Evolutionary conservation across 2,329 filamentous ascomycete species (phyloP), one percentile per base, ranked within the genome.

Genomic region (Alternaria atra): DNA sequence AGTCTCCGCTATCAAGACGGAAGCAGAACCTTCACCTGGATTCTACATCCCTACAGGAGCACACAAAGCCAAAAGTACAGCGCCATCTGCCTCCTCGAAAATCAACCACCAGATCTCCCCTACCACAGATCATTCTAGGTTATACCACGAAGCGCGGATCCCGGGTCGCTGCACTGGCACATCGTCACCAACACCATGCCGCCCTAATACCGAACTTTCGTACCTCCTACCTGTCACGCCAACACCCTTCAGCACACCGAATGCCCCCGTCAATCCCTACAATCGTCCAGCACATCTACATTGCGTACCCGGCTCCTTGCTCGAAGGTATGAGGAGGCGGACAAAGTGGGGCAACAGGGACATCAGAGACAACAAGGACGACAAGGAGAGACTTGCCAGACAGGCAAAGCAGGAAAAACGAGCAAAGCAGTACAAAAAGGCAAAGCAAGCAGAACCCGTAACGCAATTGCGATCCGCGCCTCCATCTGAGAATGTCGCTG

Each of bases 181-280:
- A 27, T 66, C 66, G 52, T 64, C 67, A 51, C 65, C 85, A 3
- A n/a, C 23, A n/a, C 92, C 90, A 20, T 20, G 20, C 91, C 90
- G 94, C 1, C 91, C 91, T 0, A 90, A 90, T 35, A 93, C 88
- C 42, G 86, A 85, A 0, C 85, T 83, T 51, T 86, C 84, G 51
- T 87, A 84, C 65, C 86, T 85, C 34, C 85, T 83, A 39, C 81
- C 83, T n/a, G 94, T 85, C 0, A 89, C 89, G 60, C 87, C 84
- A 84, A 89, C 92, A 1, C 91, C 87, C 43, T 81, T 82, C 3
- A 93, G 93, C 82, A 93, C 97, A 0, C 91, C 91, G 1, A 39
- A 58, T 50, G 54, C 42, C 6, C 35, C 48, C 20, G 17, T 47
- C 15, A 61, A 58, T 8, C 30, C 23, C 25, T 25, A 43, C 8